Evolutionary conservation across 352 stramenopile genomes (phyloP).

Genomic region (Phytopythium montanum): DNA sequence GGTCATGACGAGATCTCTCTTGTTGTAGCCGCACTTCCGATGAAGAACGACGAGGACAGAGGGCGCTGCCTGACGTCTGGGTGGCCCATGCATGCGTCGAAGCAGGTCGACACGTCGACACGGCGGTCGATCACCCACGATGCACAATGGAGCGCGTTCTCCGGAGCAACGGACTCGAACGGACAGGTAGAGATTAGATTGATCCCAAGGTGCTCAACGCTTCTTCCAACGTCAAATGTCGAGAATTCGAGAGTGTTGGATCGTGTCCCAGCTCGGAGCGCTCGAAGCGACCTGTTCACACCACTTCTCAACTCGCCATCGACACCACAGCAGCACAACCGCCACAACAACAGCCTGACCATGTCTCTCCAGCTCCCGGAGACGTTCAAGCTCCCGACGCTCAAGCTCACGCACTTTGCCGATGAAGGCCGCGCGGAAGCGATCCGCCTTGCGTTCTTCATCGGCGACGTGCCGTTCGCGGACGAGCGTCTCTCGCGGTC

Average conservation of each 20-base stretch:
- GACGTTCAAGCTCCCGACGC: slow-evolving; percentile 4
- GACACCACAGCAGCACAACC: not conserved
- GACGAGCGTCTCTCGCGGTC: slow-evolving; percentile 29
- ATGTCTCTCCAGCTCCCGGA: not conserved
- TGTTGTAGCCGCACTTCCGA: not conserved
- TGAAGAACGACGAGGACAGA: too few species aligned
- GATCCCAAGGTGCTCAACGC: too few species aligned
- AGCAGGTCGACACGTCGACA: too few species aligned
- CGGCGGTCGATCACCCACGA: too few species aligned
- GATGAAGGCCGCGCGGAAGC: slow-evolving; percentile 23
- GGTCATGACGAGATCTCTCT: not conserved
- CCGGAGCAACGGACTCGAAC: too few species aligned
- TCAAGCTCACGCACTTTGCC: slow-evolving; percentile 46
- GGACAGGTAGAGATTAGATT: too few species aligned
- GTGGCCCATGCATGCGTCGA: too few species aligned
- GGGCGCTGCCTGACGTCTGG: too few species aligned
- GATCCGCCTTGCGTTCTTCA: slow-evolving; percentile 32
- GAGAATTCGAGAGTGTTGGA: not conserved
- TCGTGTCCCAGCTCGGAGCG: not conserved
- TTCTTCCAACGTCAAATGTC: too few species aligned
- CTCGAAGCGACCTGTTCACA: too few species aligned
- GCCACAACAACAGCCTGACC: not conserved
- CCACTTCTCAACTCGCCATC: not conserved
- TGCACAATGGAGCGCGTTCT: too few species aligned
- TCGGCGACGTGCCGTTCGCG: slow-evolving; percentile 38